A percentile compares a stretch with the other conserved stretches of the same genome.
These are phyloP conservation scores for Mallotus repandus DNA, from an alignment of 441 rosid genomes.

Conservation along the genomic window DNA sequence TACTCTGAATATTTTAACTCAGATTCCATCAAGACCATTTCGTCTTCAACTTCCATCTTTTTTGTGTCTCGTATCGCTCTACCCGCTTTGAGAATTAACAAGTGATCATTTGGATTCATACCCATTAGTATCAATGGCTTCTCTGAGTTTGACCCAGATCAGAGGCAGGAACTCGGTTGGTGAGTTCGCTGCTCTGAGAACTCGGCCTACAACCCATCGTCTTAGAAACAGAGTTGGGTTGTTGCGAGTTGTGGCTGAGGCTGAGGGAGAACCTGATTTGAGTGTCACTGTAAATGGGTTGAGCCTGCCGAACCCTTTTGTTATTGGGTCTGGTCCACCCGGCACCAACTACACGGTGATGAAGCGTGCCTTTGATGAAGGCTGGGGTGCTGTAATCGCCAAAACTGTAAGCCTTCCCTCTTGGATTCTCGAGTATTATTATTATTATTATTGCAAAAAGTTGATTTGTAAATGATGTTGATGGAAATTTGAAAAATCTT, in stretches of 20 bases:
- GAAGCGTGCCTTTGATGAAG: constrained; percentile 96
- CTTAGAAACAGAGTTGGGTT: constrained; percentile 43
- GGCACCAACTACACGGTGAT: constrained; percentile 95
- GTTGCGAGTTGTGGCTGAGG: constrained; percentile 36
- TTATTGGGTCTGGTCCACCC: constrained; percentile 96
- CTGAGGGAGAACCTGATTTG: constrained; percentile 68
- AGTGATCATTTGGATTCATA: not conserved
- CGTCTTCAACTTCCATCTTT: not conserved
- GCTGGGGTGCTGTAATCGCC: constrained; percentile 98
- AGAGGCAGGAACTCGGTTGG: constrained; percentile 31
- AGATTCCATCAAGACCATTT: constrained; percentile 4
- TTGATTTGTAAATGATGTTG: no score
- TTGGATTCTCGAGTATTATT: not conserved
- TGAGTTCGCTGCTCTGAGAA: constrained; percentile 27
- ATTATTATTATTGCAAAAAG: no score
- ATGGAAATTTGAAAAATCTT: no score
- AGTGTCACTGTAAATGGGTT: constrained; percentile 81
- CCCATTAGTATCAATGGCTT: constrained; percentile 41
- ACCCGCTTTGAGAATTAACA: not conserved
- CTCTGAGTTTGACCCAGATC: constrained; percentile 48
- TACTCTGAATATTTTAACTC: not conserved
- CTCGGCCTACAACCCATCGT: constrained; percentile 31
- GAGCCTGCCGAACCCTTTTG: constrained; percentile 86
- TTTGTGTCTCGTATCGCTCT: not conserved
- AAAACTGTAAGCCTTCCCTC: constrained; percentile 63